Base-by-base conservation (phyloP, 1,284 basidiomycete genomes). In the Trichosporon sp. region DNA sequence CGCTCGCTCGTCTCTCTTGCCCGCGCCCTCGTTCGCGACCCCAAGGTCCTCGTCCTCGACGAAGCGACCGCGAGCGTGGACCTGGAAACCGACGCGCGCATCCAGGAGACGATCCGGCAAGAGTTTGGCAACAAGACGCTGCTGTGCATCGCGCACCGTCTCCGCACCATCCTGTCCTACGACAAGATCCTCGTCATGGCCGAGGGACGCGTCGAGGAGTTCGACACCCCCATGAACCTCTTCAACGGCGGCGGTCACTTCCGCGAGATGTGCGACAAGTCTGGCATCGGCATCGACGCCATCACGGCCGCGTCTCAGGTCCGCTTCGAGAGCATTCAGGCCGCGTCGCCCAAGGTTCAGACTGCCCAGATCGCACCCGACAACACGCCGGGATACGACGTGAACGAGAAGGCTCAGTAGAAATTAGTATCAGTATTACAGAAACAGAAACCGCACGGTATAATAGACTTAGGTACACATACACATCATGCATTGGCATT, bases 161-260 rank as follows among this genome's bases (percentile, higher is more conserved):
- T 93, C 46, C 87, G 90, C 68, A 94, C 93, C 0, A 93, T 95
- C 76, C 86, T 94, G 68, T 87, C 87, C 0, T 94, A 93, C 79
- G 92, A 94, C 83, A 85, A 90, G 12, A 91, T 94, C 70, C 86
- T 87, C 12, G 87, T 88, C 63, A 86, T 96, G 76, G 89, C 92
- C 74, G 87, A 88, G 38, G 93, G 93, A 46, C 73, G 75, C 37
- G 80, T 91, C 10, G 91, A 88, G 48, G 91, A 91, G 81, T 93
- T 90, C 78, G 92, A 92, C 80, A 90, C 91, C 2, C 92, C 92
- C 2, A 85, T 92, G 69, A 89, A 88, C 73, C 86, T 94, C 16
- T 94, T 89, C 80, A 88, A 91, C 81, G 85, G 84, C 32, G 86
- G 88, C 71, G 92, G 92, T 1, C 89, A 91, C 74, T 94, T 94